These are phyloP conservation scores for Hypoxylon sp. DNA, from an alignment of 2,329 filamentous ascomycete genomes.

Conservation along the genomic window DNA sequence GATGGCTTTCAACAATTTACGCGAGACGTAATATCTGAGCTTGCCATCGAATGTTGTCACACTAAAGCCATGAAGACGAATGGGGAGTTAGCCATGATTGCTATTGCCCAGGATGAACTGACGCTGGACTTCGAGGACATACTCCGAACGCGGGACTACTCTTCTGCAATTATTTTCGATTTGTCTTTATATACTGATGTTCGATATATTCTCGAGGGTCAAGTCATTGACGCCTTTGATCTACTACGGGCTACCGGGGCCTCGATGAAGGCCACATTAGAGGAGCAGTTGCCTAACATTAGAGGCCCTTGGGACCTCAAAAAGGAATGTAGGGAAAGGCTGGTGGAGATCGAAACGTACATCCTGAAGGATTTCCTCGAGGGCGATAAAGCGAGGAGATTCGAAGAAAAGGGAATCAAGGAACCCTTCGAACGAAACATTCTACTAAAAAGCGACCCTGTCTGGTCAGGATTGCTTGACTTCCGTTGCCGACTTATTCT, in stretches of 20 bases:
- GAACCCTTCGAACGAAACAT: constrained; percentile 43
- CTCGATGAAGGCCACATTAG: constrained; percentile 33
- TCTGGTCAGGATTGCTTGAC: constrained; percentile 49
- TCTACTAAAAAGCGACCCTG: constrained; percentile 46
- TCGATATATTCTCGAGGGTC: constrained; percentile 52
- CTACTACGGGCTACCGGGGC: constrained; percentile 45
- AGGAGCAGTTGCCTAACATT: constrained; percentile 32
- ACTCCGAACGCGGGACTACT: constrained; percentile 40
- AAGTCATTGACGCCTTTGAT: constrained; percentile 41
- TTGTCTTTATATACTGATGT: constrained; percentile 54
- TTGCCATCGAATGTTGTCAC: constrained; percentile 48
- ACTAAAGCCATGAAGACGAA: constrained; percentile 52
- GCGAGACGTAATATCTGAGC: constrained; percentile 41
- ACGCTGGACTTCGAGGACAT: constrained; percentile 49
- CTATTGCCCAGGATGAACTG: constrained; percentile 51
- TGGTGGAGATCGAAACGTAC: constrained; percentile 38
- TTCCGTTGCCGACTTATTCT: constrained; percentile 47
- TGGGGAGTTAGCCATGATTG: constrained; percentile 33
- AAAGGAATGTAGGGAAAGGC: constrained; percentile 24
- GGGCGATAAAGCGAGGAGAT: constrained; percentile 42
- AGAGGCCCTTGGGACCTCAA: constrained; percentile 33
- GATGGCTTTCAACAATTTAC: constrained; percentile 44
- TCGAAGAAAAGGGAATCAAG: constrained; percentile 23
- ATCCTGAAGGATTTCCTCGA: constrained; percentile 46
- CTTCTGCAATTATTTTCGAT: constrained; percentile 51